A percentile compares a stretch with the other conserved stretches of the same genome.
Conservation (phyloP, 208 protist genomes). For the Herpetomonas samuelpessoai region DNA sequence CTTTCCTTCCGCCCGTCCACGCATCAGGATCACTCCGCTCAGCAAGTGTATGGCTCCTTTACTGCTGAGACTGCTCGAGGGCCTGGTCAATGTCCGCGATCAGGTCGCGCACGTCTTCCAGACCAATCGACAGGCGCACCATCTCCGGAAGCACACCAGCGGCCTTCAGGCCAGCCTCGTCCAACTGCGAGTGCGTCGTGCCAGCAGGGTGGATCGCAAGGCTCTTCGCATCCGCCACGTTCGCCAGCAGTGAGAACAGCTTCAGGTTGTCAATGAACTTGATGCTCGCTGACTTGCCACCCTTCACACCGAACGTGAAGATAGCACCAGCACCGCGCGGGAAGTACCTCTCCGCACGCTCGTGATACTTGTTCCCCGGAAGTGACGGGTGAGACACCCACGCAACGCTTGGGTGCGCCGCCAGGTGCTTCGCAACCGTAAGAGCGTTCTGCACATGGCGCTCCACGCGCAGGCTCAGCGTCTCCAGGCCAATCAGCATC, state of each 20-base stretch:
- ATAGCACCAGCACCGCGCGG: slow-evolving; percentile 8
- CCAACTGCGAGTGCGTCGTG: slow-evolving; percentile 87
- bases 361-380: slow-evolving; percentile 2
- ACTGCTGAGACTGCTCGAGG: too few species aligned
- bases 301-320: slow-evolving; percentile 26
- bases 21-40: neutral
- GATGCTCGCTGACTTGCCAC: slow-evolving; percentile 9
- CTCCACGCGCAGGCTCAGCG: slow-evolving; percentile 74
- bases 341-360: slow-evolving; percentile 8
- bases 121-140: slow-evolving; percentile 67
- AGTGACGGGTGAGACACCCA: slow-evolving; percentile 4
- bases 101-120: slow-evolving; percentile 81
- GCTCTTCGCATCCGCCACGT: slow-evolving; percentile 11
- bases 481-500: slow-evolving; percentile 78
- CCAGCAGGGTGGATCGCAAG: slow-evolving; percentile 14
- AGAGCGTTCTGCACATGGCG: slow-evolving; percentile 27
- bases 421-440: slow-evolving; percentile 29
- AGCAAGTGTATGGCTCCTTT: too few species aligned
- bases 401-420: slow-evolving; percentile 8
- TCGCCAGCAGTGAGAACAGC: slow-evolving; percentile 21
- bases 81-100: slow-evolving; percentile 51
- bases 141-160: slow-evolving; percentile 48
- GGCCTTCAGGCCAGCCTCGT: slow-evolving; percentile 22
- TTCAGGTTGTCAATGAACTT: slow-evolving; percentile 45
- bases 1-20: neutral